Evolutionary conservation across 192 early-diverging fungal genomes (phyloP).

Genomic region (Podila epicladia): DNA sequence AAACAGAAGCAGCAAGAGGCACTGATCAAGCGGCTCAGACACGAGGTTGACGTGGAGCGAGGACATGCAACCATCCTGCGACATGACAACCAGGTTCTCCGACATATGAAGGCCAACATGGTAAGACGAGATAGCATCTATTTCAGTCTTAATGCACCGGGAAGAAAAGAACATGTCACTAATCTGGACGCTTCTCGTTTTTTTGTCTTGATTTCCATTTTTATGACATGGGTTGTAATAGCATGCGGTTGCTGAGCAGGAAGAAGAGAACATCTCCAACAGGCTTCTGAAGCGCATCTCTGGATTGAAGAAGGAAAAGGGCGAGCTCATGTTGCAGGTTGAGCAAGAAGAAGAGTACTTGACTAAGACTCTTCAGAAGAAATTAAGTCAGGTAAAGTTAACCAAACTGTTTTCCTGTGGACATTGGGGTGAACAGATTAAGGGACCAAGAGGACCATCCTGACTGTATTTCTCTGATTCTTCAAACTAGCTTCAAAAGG

Average conservation of each 20-base stretch:
- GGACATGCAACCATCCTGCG: conserved; percentile 69
- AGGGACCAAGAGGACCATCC: no score
- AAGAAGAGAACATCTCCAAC: conserved; percentile 84
- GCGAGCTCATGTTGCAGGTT: conserved; percentile 76
- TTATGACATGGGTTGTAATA: conserved; percentile 20
- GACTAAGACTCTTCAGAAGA: conserved; percentile 82
- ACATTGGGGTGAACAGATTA: no score
- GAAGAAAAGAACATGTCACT: not conserved
- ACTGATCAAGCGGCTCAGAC: conserved; percentile 67
- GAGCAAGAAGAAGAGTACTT: conserved; percentile 87
- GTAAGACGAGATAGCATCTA: conserved; percentile 17
- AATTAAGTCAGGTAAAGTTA: conserved; percentile 62
- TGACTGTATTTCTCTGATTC: not conserved
- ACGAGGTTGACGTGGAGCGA: conserved; percentile 72
- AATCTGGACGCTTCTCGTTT: conserved; percentile 1
- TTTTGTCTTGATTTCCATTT: conserved; percentile 2
- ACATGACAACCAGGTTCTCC: conserved; percentile 67
- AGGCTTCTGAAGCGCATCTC: conserved; percentile 77
- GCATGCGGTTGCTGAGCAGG: conserved; percentile 67
- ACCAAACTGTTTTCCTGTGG: conserved; percentile 2
- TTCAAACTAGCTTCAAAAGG: conserved; percentile 72
- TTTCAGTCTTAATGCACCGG: not conserved
- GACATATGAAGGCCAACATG: conserved; percentile 67
- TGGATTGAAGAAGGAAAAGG: conserved; percentile 82
- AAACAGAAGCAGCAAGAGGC: conserved; percentile 53